Evolutionary conservation across 163 green algal species (phyloP).

Genomic region (Coccomyxa subellipsoidea): DNA sequence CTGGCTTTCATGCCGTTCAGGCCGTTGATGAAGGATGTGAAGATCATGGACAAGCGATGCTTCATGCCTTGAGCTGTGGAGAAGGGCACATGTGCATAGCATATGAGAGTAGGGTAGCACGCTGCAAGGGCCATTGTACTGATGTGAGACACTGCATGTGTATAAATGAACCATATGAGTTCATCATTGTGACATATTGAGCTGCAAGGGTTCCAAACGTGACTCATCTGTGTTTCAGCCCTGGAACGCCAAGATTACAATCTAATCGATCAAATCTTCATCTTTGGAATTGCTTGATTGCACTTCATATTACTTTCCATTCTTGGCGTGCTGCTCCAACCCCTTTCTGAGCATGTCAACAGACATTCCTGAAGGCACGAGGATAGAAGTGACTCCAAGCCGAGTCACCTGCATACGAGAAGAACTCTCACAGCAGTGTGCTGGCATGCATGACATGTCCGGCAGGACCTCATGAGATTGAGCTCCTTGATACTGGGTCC

Average conservation of each 20-base stretch:
- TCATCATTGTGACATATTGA: too few species aligned
- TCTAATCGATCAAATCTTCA: too few species aligned
- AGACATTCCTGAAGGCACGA: neutral
- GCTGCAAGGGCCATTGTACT: too few species aligned
- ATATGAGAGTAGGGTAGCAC: too few species aligned
- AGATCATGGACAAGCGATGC: slow-evolving; percentile 35
- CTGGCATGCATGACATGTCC: neutral
- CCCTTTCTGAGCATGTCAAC: neutral
- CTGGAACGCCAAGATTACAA: too few species aligned
- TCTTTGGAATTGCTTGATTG: too few species aligned
- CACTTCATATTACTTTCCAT: neutral
- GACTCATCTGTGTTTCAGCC: too few species aligned
- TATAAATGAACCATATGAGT: too few species aligned
- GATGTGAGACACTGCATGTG: too few species aligned
- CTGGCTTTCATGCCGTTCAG: slow-evolving; percentile 48
- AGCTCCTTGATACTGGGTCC: neutral
- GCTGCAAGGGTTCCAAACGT: too few species aligned
- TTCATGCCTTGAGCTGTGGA: slow-evolving; percentile 23
- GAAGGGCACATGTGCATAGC: too few species aligned
- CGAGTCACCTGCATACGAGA: neutral
- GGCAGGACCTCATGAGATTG: neutral
- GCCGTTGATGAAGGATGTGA: slow-evolving; percentile 23
- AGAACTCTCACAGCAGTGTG: neutral
- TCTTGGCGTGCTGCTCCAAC: neutral
- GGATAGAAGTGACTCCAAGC: neutral